phyloP scores from a whole-genome alignment of 768 basidiomycete species.

The Podaxis rugospora region DNA sequence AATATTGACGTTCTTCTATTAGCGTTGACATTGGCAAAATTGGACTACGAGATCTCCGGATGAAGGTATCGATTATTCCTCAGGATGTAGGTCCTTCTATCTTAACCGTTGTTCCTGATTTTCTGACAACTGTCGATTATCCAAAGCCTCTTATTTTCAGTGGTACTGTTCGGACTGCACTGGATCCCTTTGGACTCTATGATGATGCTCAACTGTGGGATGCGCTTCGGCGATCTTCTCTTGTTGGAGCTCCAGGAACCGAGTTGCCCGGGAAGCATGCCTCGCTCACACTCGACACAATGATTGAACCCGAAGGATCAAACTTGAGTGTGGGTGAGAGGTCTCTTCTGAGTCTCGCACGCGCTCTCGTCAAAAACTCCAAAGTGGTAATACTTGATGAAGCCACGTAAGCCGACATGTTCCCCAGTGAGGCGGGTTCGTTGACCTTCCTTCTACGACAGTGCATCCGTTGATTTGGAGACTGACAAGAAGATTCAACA shows the following conservation, averaged over 20 bases:
- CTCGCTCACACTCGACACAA: constrained; percentile 68
- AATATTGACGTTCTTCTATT: constrained; percentile 13
- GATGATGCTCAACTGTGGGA: constrained; percentile 67
- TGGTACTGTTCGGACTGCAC: constrained; percentile 52
- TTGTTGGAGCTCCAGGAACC: constrained; percentile 21
- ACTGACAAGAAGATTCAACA: constrained; percentile 81
- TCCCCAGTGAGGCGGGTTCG: not conserved
- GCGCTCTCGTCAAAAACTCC: constrained; percentile 75
- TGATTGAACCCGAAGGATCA: constrained; percentile 70
- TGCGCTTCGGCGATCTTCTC: constrained; percentile 59
- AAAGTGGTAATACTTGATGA: constrained; percentile 79
- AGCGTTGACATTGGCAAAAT: constrained; percentile 65
- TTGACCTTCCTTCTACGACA: constrained; percentile 11
- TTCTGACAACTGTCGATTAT: not conserved
- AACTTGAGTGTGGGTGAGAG: constrained; percentile 73
- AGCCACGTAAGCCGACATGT: constrained; percentile 41
- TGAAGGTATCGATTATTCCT: constrained; percentile 60
- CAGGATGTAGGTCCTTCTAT: constrained; percentile 49
- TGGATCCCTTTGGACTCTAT: constrained; percentile 58
- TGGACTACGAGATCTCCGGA: constrained; percentile 59
- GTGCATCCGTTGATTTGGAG: constrained; percentile 71
- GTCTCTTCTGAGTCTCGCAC: constrained; percentile 70
- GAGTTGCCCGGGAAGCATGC: constrained; percentile 41
- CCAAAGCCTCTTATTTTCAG: constrained; percentile 13
- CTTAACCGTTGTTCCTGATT: not conserved